phyloP scores from a whole-genome alignment of 2,329 filamentous ascomycete species.

The Scytalidium lignicola region DNA sequence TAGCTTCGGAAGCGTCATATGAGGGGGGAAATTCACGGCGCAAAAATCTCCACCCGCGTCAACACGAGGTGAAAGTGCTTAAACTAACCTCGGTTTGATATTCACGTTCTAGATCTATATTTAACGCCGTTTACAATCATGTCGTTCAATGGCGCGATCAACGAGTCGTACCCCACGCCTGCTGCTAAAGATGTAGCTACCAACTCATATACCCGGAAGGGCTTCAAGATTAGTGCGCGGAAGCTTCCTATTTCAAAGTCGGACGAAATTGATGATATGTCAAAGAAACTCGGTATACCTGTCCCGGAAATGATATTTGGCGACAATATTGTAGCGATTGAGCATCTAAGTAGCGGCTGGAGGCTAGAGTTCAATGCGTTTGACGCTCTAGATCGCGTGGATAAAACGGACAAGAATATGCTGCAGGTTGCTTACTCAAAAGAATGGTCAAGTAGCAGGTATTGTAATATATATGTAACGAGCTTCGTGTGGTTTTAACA shows the following conservation, averaged over 20 bases:
- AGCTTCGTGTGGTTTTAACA: conserved; percentile 16
- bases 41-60: no score
- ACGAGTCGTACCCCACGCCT: conserved; percentile 52
- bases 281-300: conserved; percentile 71
- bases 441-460: conserved; percentile 62
- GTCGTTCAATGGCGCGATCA: conserved; percentile 28
- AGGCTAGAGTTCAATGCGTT: conserved; percentile 74
- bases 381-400: conserved; percentile 83
- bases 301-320: conserved; percentile 99
- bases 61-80: no score
- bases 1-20: background rate
- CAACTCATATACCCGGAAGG: conserved; percentile 50
- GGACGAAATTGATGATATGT: conserved; percentile 82
- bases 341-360: conserved; percentile 74
- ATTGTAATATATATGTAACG: conserved; percentile 1
- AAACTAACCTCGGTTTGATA: background rate
- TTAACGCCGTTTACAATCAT: conserved; percentile 11
- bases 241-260: conserved; percentile 95
- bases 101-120: background rate
- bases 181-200: conserved; percentile 49
- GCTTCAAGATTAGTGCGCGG: conserved; percentile 72
- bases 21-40: background rate
- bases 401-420: conserved; percentile 89
- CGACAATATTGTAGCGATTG: conserved; percentile 77
- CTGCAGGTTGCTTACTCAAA: conserved; percentile 89